Conservation (phyloP, 352 stramenopile genomes). For the Globisporangium iwayamae region DNA sequence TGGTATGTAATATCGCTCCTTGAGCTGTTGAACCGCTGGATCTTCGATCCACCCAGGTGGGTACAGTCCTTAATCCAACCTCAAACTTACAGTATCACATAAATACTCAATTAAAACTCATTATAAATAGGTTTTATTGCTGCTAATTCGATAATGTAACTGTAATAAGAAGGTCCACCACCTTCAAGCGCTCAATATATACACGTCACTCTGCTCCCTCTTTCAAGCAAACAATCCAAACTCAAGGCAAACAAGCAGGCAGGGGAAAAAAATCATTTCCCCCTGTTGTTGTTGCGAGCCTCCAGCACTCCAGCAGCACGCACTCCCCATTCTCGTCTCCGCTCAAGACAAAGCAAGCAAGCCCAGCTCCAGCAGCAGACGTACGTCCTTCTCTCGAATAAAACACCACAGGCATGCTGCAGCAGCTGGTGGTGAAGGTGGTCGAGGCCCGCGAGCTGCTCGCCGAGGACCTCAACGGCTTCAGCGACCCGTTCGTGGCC, state of each 20-base stretch:
- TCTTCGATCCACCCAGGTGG: too few species aligned
- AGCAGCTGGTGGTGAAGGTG: slow-evolving; percentile 43
- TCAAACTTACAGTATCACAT: too few species aligned
- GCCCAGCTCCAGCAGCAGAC: not conserved
- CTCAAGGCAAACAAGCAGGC: not conserved
- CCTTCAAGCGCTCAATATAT: too few species aligned
- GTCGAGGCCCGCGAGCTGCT: slow-evolving; percentile 56
- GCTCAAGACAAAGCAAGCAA: not conserved
- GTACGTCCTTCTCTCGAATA: not conserved
- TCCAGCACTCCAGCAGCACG: not conserved
- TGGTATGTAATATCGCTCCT: too few species aligned
- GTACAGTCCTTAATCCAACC: too few species aligned
- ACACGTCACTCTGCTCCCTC: not conserved
- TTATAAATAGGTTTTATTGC: too few species aligned
- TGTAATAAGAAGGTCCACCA: too few species aligned
- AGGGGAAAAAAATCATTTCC: slow-evolving; percentile 10
- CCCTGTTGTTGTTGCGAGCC: slow-evolving; percentile 1
- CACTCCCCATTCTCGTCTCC: slow-evolving; percentile 1
- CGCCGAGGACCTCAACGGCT: slow-evolving; percentile 61
- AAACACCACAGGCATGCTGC: slow-evolving; percentile 8
- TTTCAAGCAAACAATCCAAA: not conserved
- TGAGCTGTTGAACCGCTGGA: too few species aligned
- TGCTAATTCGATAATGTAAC: too few species aligned
- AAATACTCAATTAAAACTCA: too few species aligned
- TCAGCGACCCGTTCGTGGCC: slow-evolving; percentile 69